Percentiles rank a stretch among this genome's conserved stretches.
Evolutionary conservation across 495 filamentous ascomycete species (phyloP).

Genomic region (Xylaria cubensis): DNA sequence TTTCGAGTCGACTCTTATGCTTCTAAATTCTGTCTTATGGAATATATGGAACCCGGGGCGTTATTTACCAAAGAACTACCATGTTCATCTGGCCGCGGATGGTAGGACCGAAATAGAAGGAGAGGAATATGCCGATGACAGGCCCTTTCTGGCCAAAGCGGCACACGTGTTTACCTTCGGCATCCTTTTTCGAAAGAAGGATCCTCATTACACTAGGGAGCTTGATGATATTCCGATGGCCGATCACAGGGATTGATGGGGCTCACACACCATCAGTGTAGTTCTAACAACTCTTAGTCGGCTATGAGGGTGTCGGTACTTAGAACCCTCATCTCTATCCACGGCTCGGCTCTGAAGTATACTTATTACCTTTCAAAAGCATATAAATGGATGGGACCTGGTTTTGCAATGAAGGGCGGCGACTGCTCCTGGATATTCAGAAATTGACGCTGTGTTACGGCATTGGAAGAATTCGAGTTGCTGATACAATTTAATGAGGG

Average conservation of each 20-base stretch:
- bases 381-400: neutral
- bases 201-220: neutral
- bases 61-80: constrained; percentile 34
- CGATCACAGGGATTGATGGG: neutral
- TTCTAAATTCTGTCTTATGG: constrained; percentile 43
- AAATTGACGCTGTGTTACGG: neutral
- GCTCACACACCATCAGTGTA: neutral
- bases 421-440: neutral
- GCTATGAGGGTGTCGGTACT: neutral
- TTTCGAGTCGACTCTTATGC: constrained; percentile 45
- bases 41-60: constrained; percentile 44
- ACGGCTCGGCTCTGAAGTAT: neutral
- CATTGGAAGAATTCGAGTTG: neutral
- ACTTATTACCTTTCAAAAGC: neutral
- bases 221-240: neutral
- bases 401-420: neutral
- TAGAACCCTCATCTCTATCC: neutral
- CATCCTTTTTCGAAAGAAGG: constrained; percentile 7
- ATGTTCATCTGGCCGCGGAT: constrained; percentile 39
- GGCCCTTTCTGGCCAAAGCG: constrained; percentile 35
- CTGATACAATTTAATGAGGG: neutral
- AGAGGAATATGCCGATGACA: constrained; percentile 26
- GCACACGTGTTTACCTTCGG: constrained; percentile 40
- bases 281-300: neutral
- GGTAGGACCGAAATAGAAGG: constrained; percentile 36